phyloP scores from a whole-genome alignment of 2,329 filamentous ascomycete species.

The Xylariaceae sp. region DNA sequence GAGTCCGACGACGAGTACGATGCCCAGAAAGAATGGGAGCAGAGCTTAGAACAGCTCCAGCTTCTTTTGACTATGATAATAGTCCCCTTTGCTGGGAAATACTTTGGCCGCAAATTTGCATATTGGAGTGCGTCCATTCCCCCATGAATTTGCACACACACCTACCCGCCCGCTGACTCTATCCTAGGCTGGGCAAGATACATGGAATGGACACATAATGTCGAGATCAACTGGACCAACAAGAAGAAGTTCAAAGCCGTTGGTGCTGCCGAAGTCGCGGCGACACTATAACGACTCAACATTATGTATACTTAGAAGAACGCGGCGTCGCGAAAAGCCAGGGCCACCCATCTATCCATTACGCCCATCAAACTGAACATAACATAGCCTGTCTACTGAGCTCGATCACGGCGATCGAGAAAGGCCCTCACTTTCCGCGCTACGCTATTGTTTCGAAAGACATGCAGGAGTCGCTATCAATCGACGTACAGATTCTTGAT shows the following conservation, averaged over 20 bases:
- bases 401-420: too few species aligned
- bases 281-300: constrained; percentile 38
- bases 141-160: too few species aligned
- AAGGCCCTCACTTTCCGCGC: too few species aligned
- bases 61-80: constrained; percentile 90
- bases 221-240: constrained; percentile 67
- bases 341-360: too few species aligned
- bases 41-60: constrained; percentile 90
- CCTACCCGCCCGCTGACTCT: constrained; percentile 9
- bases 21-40: constrained; percentile 92
- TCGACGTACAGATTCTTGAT: too few species aligned
- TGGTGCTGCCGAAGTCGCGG: constrained; percentile 61
- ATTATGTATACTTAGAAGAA: too few species aligned
- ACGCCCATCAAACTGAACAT: too few species aligned
- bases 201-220: constrained; percentile 89
- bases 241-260: constrained; percentile 61
- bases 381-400: too few species aligned
- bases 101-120: constrained; percentile 88
- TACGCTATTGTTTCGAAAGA: too few species aligned
- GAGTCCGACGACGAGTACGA: constrained; percentile 68
- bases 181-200: constrained; percentile 79
- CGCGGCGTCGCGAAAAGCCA: too few species aligned
- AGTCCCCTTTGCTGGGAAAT: constrained; percentile 92
- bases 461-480: too few species aligned
- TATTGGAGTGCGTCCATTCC: constrained; percentile 76